These are phyloP conservation scores for Suillus brevipes DNA, from an alignment of 768 basidiomycete species.

Conservation along the genomic window DNA sequence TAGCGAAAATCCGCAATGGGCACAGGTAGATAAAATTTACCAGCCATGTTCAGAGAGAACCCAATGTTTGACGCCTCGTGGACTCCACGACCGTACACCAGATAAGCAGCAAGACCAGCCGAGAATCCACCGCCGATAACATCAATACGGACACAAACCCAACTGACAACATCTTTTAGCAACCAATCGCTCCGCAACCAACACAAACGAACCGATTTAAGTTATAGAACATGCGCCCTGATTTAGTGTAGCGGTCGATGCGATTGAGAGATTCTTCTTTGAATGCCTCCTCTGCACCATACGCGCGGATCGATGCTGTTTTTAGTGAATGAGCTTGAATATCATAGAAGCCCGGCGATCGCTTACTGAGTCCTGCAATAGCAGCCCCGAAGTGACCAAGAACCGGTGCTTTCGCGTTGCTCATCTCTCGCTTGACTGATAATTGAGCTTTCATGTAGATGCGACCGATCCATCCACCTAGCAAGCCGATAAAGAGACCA, in stretches of 20 bases:
- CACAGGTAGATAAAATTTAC: slow-evolving; percentile 18
- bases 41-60: slow-evolving; percentile 43
- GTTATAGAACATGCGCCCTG: slow-evolving; percentile 46
- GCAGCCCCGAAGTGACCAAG: slow-evolving; percentile 53
- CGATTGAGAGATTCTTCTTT: slow-evolving; percentile 42
- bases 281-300: slow-evolving; percentile 49
- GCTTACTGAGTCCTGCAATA: slow-evolving; percentile 47
- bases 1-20: background rate
- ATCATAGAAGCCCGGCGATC: background rate
- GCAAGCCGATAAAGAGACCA: slow-evolving; percentile 32
- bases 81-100: slow-evolving; percentile 47
- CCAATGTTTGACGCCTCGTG: slow-evolving; percentile 41
- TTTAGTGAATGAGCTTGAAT: background rate
- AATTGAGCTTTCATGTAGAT: slow-evolving; percentile 58
- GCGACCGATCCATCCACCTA: slow-evolving; percentile 46
- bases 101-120: slow-evolving; percentile 48
- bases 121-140: slow-evolving; percentile 52
- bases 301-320: slow-evolving; percentile 53
- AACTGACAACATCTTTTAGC: slow-evolving; percentile 28
- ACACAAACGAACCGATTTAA: slow-evolving; percentile 39
- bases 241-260: slow-evolving; percentile 48
- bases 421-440: slow-evolving; percentile 57
- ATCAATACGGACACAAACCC: slow-evolving; percentile 58
- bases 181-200: background rate
- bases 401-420: slow-evolving; percentile 48